Conservation (phyloP, 371 early-diverging fungal species). For the Lichtheimia ornata region DNA sequence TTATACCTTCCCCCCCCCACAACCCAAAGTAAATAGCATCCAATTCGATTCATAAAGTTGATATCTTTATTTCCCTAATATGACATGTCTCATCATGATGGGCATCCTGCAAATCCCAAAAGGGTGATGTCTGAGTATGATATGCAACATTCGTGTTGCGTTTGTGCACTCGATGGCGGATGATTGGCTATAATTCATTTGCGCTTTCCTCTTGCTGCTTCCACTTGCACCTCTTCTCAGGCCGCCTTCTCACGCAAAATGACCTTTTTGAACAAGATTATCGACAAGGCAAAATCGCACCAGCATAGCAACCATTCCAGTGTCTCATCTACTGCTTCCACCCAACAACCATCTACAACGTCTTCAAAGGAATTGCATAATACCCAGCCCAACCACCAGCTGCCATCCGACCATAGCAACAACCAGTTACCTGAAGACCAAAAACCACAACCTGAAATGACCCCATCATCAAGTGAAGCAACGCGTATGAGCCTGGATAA, state of each 20-base stretch:
- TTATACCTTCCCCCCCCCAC: too few species aligned
- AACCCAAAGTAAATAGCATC: too few species aligned
- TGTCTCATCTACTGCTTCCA: conserved; percentile 1
- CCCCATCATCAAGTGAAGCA: conserved; percentile 23
- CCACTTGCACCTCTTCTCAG: not conserved
- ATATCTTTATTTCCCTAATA: too few species aligned
- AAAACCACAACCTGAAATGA: conserved; percentile 7
- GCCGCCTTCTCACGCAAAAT: conserved; percentile 1
- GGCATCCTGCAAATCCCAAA: too few species aligned
- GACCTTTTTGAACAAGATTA: conserved; percentile 27
- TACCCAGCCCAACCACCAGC: conserved; percentile 7
- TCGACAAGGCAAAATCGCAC: conserved; percentile 24
- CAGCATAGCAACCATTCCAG: conserved; percentile 8
- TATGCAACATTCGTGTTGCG: too few species aligned
- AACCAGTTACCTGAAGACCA: not conserved
- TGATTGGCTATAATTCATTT: not conserved
- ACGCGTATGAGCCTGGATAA: conserved; percentile 26
- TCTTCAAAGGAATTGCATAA: not conserved
- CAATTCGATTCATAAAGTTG: too few species aligned
- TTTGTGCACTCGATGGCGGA: too few species aligned
- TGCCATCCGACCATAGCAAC: not conserved
- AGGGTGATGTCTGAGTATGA: too few species aligned
- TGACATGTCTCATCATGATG: too few species aligned
- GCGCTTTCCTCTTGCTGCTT: not conserved
- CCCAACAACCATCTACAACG: conserved; percentile 13